Percentiles rank a stretch among this genome's conserved stretches.
phyloP scores from a whole-genome alignment of 805 yeast genomes.

The Metschnikowia proteae region DNA sequence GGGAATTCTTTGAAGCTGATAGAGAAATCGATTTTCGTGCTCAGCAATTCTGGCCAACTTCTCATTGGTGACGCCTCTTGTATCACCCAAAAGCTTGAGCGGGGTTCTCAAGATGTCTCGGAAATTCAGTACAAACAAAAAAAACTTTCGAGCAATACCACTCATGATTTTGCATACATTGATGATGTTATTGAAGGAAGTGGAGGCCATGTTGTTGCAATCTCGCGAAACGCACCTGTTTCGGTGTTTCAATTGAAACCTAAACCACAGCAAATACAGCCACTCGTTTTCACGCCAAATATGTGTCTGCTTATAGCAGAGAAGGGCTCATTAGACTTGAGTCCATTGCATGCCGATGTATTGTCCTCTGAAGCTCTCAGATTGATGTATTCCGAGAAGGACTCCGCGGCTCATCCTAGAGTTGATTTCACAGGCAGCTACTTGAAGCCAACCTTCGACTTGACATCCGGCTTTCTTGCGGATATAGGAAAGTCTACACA shows the following conservation, averaged over 20 bases:
- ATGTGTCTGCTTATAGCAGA: neutral
- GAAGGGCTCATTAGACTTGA: neutral
- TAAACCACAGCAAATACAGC: neutral
- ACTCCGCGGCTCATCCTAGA: neutral
- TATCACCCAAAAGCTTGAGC: neutral
- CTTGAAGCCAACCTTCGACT: conserved; percentile 6
- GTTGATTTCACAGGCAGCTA: conserved; percentile 6
- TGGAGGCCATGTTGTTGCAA: conserved; percentile 26
- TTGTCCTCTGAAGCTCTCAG: conserved; percentile 20
- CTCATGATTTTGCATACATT: conserved; percentile 16
- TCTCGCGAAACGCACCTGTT: conserved; percentile 12
- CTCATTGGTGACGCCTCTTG: conserved; percentile 8
- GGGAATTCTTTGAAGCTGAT: neutral
- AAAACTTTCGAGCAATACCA: neutral
- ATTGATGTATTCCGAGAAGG: conserved; percentile 3
- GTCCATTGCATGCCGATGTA: neutral
- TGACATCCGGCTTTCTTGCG: conserved; percentile 6
- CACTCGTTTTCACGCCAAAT: neutral
- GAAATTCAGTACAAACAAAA: conserved; percentile 9
- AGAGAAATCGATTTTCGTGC: neutral
- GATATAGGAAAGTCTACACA: conserved; percentile 11
- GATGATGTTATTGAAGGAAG: conserved; percentile 26
- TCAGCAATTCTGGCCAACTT: conserved; percentile 2
- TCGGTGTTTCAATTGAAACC: conserved; percentile 15
- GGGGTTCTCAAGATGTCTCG: neutral